Conservation (phyloP, 1,284 basidiomycete species). For the Macrocybe sp. region DNA sequence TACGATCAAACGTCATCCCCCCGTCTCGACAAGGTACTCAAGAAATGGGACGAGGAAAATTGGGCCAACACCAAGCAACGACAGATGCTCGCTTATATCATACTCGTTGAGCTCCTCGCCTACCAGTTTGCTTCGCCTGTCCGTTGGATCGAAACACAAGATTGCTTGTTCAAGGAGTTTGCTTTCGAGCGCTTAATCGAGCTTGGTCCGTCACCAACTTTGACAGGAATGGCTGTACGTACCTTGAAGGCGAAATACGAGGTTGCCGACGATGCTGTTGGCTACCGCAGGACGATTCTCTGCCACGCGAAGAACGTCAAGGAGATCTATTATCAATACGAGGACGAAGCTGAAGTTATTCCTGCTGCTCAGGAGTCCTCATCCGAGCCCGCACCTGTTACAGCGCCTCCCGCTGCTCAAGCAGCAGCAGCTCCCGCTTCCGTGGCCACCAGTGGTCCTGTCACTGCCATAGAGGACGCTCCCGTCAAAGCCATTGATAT, state of each 20-base stretch:
- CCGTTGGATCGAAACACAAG: constrained; percentile 98
- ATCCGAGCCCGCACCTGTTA: constrained; percentile 1
- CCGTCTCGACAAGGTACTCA: constrained; percentile 88
- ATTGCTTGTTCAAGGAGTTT: constrained; percentile 87
- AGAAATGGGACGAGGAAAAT: constrained; percentile 88
- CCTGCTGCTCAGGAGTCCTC: constrained; percentile 35
- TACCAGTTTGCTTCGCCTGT: constrained; percentile 97
- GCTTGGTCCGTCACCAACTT: constrained; percentile 92
- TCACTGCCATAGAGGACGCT: constrained; percentile 78
- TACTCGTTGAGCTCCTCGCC: constrained; percentile 93
- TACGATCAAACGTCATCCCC: constrained; percentile 94
- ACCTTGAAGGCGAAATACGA: constrained; percentile 98
- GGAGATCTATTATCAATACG: constrained; percentile 97
- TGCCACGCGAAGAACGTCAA: constrained; percentile 95
- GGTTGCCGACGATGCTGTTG: constrained; percentile 80
- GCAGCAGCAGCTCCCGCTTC: constrained; percentile 39
- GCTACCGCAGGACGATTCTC: constrained; percentile 77
- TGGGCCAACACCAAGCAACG: constrained; percentile 83
- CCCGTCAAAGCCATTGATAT: constrained; percentile 93
- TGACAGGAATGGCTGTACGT: constrained; percentile 94
- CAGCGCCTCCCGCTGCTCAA: constrained; percentile 37
- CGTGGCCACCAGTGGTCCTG: constrained; percentile 53
- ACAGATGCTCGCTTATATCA: constrained; percentile 91
- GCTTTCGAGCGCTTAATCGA: constrained; percentile 94
- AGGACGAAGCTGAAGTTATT: constrained; percentile 73